Conservation (phyloP, 331 rosid species). For the Prunus yedoensis region DNA sequence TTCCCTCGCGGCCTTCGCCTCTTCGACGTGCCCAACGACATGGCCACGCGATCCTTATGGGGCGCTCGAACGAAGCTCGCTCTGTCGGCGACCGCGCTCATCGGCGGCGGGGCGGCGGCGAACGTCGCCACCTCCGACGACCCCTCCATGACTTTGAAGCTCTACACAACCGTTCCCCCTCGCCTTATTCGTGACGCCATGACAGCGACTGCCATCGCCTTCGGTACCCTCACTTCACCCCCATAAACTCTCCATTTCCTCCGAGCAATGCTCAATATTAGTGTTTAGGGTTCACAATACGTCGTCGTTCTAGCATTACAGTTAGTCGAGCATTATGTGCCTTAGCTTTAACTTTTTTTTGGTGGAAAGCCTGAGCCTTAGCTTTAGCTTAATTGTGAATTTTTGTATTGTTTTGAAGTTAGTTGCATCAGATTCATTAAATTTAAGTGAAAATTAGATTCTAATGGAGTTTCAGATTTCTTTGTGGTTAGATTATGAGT, state of each 20-base stretch:
- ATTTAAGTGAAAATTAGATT: constrained; percentile 5
- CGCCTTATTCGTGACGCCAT: constrained; percentile 73
- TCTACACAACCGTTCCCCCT: constrained; percentile 65
- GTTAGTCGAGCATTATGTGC: background rate
- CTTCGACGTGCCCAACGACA: constrained; percentile 12
- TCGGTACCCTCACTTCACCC: constrained; percentile 41
- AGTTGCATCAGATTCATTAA: background rate
- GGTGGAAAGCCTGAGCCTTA: too few species aligned
- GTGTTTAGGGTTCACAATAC: background rate
- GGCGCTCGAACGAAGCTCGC: constrained; percentile 65
- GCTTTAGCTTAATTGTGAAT: background rate
- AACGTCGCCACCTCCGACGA: constrained; percentile 70
- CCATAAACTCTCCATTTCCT: background rate
- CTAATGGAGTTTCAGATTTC: background rate
- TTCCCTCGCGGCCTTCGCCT: background rate
- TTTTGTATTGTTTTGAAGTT: background rate
- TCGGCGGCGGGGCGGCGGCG: constrained; percentile 65
- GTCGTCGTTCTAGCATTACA: background rate
- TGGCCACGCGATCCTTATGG: constrained; percentile 75
- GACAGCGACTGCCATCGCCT: constrained; percentile 71
- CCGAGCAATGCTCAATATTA: background rate
- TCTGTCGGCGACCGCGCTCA: constrained; percentile 48
- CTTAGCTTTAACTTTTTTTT: too few species aligned
- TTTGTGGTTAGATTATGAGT: constrained; percentile 65
- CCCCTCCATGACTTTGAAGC: constrained; percentile 65